Percentiles rank a stretch among this genome's conserved stretches.
Conservation (phyloP, 345 rosid genomes). For the Laguncularia racemosa region DNA sequence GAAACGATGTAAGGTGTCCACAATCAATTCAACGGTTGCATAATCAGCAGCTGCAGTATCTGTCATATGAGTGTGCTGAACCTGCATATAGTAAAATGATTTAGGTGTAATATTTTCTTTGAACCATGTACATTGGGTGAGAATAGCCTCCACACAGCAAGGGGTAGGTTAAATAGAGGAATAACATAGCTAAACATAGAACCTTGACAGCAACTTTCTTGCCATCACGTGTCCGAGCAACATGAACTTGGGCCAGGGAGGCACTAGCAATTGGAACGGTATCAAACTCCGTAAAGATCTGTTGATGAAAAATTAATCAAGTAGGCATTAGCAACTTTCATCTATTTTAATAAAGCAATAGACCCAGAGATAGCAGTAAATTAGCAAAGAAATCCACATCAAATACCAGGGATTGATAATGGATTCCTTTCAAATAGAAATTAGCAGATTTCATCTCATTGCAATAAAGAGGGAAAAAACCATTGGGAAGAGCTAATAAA, state of each 20-base stretch:
- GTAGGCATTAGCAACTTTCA: neutral
- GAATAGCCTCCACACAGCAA: slow-evolving; percentile 5
- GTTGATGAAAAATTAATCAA: neutral
- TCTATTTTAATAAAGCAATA: neutral
- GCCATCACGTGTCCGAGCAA: slow-evolving; percentile 66
- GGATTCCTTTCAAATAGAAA: too few relatives aligned
- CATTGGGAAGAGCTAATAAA: too few relatives aligned
- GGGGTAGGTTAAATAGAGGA: slow-evolving; percentile 1
- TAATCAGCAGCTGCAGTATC: slow-evolving; percentile 90
- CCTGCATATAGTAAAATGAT: slow-evolving; percentile 39
- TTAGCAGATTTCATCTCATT: too few relatives aligned
- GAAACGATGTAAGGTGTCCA: slow-evolving; percentile 68
- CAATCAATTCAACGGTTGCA: slow-evolving; percentile 69
- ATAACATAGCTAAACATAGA: neutral
- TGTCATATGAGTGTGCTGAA: slow-evolving; percentile 89
- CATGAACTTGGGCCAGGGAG: slow-evolving; percentile 99
- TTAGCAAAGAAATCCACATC: too few relatives aligned
- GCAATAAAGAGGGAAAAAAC: too few relatives aligned
- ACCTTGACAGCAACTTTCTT: slow-evolving; percentile 95
- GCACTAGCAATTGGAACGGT: slow-evolving; percentile 96
- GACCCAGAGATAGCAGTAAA: too few relatives aligned
- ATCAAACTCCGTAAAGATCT: slow-evolving; percentile 78
- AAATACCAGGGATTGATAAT: too few relatives aligned
- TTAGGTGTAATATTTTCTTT: neutral
- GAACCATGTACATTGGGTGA: neutral